Evolutionary conservation across 306 rosid genomes (phyloP).

Genomic region (Alnus rubra): DNA sequence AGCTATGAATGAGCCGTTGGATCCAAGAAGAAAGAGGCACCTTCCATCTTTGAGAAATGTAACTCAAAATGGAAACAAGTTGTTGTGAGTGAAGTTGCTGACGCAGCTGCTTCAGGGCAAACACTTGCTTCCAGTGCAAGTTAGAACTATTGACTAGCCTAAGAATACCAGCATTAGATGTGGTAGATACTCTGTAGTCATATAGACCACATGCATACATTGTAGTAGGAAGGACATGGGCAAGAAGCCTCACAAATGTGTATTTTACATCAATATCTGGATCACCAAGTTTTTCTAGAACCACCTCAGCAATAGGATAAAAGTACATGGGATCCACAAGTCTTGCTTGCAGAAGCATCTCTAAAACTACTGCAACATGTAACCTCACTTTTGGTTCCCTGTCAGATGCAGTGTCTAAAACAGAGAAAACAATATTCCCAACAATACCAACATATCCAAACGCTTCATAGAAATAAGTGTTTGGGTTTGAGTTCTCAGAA

Average conservation of each 20-base stretch:
- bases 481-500: conserved; percentile 38
- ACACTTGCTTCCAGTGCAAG: conserved; percentile 89
- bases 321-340: conserved; percentile 73
- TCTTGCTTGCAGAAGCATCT: conserved; percentile 77
- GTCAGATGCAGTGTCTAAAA: conserved; percentile 71
- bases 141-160: conserved; percentile 50
- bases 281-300: conserved; percentile 90
- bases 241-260: conserved; percentile 62
- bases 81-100: conserved; percentile 80
- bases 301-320: conserved; percentile 69
- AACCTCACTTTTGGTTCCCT: conserved; percentile 84
- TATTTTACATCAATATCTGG: conserved; percentile 67
- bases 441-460: conserved; percentile 48
- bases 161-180: conserved; percentile 50
- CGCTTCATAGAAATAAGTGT: conserved; percentile 45
- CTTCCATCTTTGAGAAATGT: conserved; percentile 94
- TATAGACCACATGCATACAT: conserved; percentile 75
- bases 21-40: conserved; percentile 95
- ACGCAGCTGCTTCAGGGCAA: conserved; percentile 85
- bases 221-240: conserved; percentile 73
- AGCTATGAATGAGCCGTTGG: conserved; percentile 78
- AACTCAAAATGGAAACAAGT: conserved; percentile 86
- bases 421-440: conserved; percentile 61
- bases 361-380: conserved; percentile 69
- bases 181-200: conserved; percentile 45